These are phyloP conservation scores for Colletotrichum sp. DNA, from an alignment of 2,329 filamentous ascomycete species.

Conservation along the genomic window DNA sequence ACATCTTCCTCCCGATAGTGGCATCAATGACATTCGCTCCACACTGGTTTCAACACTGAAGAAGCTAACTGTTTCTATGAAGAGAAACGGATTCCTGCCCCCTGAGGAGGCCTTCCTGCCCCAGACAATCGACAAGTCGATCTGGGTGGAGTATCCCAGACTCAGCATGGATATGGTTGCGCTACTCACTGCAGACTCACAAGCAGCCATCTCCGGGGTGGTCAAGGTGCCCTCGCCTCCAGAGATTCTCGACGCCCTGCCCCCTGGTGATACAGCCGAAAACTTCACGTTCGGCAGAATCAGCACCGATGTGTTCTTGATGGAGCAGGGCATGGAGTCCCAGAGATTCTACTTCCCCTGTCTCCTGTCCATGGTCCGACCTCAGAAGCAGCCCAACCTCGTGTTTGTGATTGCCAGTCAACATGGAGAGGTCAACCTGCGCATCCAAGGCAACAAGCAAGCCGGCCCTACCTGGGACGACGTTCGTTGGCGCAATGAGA, in stretches of 20 bases:
- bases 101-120: constrained; percentile 72
- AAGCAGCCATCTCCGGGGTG: constrained; percentile 52
- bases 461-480: constrained; percentile 80
- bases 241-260: constrained; percentile 71
- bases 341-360: constrained; percentile 75
- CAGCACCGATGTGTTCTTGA: constrained; percentile 75
- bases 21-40: constrained; percentile 59
- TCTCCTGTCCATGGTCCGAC: constrained; percentile 76
- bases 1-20: constrained; percentile 45
- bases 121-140: constrained; percentile 78
- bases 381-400: constrained; percentile 71
- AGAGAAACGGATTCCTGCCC: constrained; percentile 79
- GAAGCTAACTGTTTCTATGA: constrained; percentile 82
- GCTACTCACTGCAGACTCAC: constrained; percentile 69
- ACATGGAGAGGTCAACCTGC: constrained; percentile 76
- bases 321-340: constrained; percentile 73
- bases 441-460: constrained; percentile 72
- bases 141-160: constrained; percentile 81
- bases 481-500: constrained; percentile 77
- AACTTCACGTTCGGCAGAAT: constrained; percentile 83
- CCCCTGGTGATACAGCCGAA: constrained; percentile 75
- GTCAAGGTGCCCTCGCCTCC: constrained; percentile 52
- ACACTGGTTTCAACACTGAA: constrained; percentile 69
- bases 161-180: constrained; percentile 75
- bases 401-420: constrained; percentile 81